Conservation (phyloP, 2,329 filamentous ascomycete genomes). For the Orbilia oligospora region DNA sequence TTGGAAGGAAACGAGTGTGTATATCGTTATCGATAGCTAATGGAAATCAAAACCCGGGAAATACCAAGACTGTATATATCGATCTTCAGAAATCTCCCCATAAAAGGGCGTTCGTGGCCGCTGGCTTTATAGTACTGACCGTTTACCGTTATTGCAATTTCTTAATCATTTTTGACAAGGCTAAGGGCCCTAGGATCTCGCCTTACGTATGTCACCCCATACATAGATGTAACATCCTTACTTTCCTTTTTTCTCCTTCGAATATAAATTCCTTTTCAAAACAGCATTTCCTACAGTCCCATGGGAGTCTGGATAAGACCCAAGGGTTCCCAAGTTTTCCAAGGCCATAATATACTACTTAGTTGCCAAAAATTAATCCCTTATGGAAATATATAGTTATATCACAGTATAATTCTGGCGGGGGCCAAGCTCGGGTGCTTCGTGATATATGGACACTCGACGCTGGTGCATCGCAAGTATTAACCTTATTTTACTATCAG, state of each 20-base stretch:
- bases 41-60: constrained; percentile 1
- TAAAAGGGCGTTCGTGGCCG: constrained; percentile 6
- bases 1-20: not conserved
- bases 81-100: constrained; percentile 10
- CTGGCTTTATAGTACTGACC: constrained; percentile 12
- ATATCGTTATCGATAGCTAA: constrained; percentile 15
- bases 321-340: constrained; percentile 10
- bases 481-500: not conserved
- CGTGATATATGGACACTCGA: not conserved
- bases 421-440: constrained; percentile 15
- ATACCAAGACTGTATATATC: constrained; percentile 9
- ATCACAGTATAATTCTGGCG: not conserved
- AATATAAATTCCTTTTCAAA: constrained; percentile 27
- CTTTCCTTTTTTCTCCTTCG: constrained; percentile 3
- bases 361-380: not conserved
- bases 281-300: not conserved
- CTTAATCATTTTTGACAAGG: not conserved
- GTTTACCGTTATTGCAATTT: not conserved
- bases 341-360: not conserved
- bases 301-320: not conserved
- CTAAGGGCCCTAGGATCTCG: not conserved
- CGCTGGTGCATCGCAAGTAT: constrained; percentile 1
- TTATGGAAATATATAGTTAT: not conserved
- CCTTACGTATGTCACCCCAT: not conserved
- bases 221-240: not conserved